A percentile compares a stretch with the other conserved stretches of the same genome.
Conservation (phyloP, 495 filamentous ascomycete species). For the Neurospora sp. region DNA sequence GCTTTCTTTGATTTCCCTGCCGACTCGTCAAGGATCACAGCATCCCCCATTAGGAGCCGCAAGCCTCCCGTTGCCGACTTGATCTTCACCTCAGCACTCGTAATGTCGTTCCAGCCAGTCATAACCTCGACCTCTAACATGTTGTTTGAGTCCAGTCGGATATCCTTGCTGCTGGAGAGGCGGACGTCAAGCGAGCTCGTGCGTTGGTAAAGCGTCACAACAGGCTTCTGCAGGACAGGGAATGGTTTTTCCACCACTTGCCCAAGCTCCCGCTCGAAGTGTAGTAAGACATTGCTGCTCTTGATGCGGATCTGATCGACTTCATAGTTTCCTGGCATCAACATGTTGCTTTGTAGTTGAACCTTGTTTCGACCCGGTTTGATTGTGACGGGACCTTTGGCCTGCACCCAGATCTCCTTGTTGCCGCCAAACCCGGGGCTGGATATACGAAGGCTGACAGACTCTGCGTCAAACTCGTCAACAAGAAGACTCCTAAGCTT, state of each 20-base stretch:
- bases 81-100: conserved; percentile 57
- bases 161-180: conserved; percentile 38
- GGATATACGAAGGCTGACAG: conserved; percentile 55
- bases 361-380: conserved; percentile 44
- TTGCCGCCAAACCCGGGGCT: conserved; percentile 33
- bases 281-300: conserved; percentile 58
- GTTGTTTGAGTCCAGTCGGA: conserved; percentile 69
- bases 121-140: conserved; percentile 62
- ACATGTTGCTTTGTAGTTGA: conserved; percentile 41
- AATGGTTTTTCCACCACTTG: conserved; percentile 32
- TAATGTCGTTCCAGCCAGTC: conserved; percentile 69
- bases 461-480: conserved; percentile 56
- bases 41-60: conserved; percentile 65
- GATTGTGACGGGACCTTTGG: conserved; percentile 30
- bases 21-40: conserved; percentile 46
- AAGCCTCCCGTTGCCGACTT: conserved; percentile 80
- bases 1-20: conserved; percentile 34
- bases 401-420: conserved; percentile 57
- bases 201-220: conserved; percentile 38
- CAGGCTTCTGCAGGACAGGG: conserved; percentile 29
- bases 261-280: conserved; percentile 42
- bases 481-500: conserved; percentile 61
- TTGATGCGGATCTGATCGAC: conserved; percentile 62
- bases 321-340: conserved; percentile 64
- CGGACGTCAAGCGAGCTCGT: conserved; percentile 36